Evolutionary conservation across 768 basidiomycete genomes (phyloP), one percentile per base, ranked within the genome.

Genomic region (Hydnomerulius pinastri): DNA sequence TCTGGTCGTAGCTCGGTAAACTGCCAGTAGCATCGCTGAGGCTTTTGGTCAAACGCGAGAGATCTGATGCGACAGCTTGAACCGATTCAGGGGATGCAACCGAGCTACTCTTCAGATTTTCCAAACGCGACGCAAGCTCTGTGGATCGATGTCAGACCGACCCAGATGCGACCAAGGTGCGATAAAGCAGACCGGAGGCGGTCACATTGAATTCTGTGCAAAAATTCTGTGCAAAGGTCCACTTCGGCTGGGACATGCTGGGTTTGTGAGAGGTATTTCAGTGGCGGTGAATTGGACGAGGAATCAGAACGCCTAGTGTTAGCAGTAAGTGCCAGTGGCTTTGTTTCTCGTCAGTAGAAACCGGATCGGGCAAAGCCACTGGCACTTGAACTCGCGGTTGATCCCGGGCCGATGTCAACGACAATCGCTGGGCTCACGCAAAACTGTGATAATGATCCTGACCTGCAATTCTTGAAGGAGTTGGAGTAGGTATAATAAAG

Each of bases 1-100:
- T 77, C 61, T 87, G 89, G 65, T 90, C 87, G 61, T 89, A 90
- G 32, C 77, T 72, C 4, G 89, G 85, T 38, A 92, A 69, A 50
- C 77, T 81, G 6, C 77, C 77, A 8, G 79, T 81, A 5, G 85
- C 87, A 62, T 84, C 86, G 6, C 76, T 72, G 15, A 92, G 74
- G 20, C 72, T 73, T 59, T 85, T 91, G 37, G 80, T 73, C 37
- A 90, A 65, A 51, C 78, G 80, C 4, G 83, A 77, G 17, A 86
- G 65, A 35, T 80, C 79, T 8, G 71, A 53, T 3, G 81, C 70
- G 7, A 87, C 55, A 15, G 64, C 69, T 48, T 78, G 73, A 3
- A 83, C 33, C 12, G 53, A 59, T n/a, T 74, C 73, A 25, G 66
- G 53, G 7, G 71, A 46, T n/a, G 63, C 51, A 25, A 66, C 55